Evolutionary conservation across 441 rosid species (phyloP), one percentile per base, ranked within the genome.

Genomic region (Gossypium armourianum): DNA sequence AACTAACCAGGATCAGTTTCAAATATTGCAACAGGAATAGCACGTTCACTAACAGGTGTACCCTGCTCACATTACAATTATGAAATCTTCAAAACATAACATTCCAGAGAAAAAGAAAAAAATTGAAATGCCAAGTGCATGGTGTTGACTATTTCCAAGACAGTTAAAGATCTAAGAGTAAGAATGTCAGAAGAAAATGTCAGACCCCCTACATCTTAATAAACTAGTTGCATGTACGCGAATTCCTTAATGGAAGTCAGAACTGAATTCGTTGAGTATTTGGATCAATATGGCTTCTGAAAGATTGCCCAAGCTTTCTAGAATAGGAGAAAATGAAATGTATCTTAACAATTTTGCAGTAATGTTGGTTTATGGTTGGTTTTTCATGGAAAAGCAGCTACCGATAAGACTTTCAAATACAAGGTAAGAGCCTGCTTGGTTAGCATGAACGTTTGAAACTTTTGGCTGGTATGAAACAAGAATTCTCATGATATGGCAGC

Each of bases 1-100:
- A 80, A 76, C 54, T 76, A 75, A 78, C 98, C 97, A 12, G 87
- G 60, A 62, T 94, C 88, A 29, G 96, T 87, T 85, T 86, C 93
- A 81, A 94, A 94, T 84, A 94, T 92, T 72, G 99, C 97, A 80
- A 94, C 97, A 74, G 99, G 99, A 80, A 94, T 87, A 79, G 99
- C 99, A 74, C 99, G 97, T 78, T 94, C 99, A 24, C 99, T 94
- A 58, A 94, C 99, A 74, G 99, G 94, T 56, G 95, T 84, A 70
- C 97, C 99, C 99, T 92, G 87, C 75, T 76, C 83, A 79, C 26
- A 75, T 74, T 66, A 80, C 15, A 61, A 28, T 58, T 21, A 53
- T 63, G 77, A 68, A 72, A 49, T 61, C 68, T 16, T 68, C 24
- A 70, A 74, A 47, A 67, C 67, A 47, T 12, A 62, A 54, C 20